These are phyloP conservation scores for Eucalyptus curtisii DNA, from an alignment of 345 rosid species.

Conservation along the genomic window DNA sequence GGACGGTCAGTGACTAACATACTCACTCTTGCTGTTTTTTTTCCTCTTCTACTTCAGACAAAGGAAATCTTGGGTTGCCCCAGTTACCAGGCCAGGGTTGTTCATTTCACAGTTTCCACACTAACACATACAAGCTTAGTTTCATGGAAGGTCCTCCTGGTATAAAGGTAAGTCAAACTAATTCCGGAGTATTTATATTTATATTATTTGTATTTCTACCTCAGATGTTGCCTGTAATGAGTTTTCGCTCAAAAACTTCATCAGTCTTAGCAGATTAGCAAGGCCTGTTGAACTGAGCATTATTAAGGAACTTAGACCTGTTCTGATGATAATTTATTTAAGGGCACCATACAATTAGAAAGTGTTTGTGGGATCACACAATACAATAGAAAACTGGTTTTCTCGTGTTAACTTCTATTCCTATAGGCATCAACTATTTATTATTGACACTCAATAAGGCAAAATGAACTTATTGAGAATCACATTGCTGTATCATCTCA, in stretches of 20 bases:
- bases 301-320: not conserved
- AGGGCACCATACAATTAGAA: not conserved
- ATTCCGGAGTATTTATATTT: not conserved
- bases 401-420: rapidly evolving
- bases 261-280: not conserved
- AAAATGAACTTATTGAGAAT: not conserved
- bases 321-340: not conserved
- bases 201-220: not conserved
- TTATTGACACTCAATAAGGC: not conserved
- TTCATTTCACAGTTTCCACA: constrained; percentile 89
- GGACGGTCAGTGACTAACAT: not conserved
- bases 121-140: constrained; percentile 88
- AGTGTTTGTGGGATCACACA: not conserved
- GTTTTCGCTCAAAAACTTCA: not conserved
- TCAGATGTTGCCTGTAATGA: not conserved
- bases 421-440: not conserved
- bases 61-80: constrained; percentile 81
- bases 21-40: not conserved
- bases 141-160: constrained; percentile 98
- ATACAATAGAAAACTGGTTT: not conserved
- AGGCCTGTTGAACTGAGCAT: not conserved
- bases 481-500: not conserved
- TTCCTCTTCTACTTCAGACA: constrained; percentile 35
- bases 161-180: constrained; percentile 43
- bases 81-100: constrained; percentile 95